Base-by-base conservation (phyloP, 139 green algal species). In the Chlamydomonas schloesseri region DNA sequence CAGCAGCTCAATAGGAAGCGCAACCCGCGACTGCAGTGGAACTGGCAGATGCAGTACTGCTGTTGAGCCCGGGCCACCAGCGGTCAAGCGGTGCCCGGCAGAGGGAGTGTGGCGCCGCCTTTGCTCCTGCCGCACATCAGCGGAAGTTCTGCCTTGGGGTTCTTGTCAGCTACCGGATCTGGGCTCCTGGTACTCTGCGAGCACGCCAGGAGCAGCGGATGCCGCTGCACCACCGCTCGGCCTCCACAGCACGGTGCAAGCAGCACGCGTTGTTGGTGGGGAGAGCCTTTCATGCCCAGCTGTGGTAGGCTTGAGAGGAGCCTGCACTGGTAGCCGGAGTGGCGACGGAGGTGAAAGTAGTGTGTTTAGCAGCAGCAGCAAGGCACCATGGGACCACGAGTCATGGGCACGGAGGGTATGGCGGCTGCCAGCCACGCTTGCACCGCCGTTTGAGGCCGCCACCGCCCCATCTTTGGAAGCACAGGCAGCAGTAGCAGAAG, bases 361-460 rank as follows among this genome's bases (percentile, higher is more conserved):
- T n/a, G n/a, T n/a, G n/a, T n/a, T n/a, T n/a, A n/a, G 1, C 62
- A 26, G 26, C 65, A 37, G 23, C 26, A 65, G 47, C 65, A 33
- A 65, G 37, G 34, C 42, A 8, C 26, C 1, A 2, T 47, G 46
- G 29, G 23, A 50, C 13, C 73, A 46, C 23, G 20, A 11, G 0
- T 4, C 21, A 31, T 86, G 80, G 80, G 50, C 68, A 0, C 24
- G 33, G 3, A 8, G 9, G 15, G 80, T 86, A 23, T 86, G 80
- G 80, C 53, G 47, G 68, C 67, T 86, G 67, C 80, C 80, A 4
- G 36, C 68, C 0, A n/a, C 68, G 34, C 53, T 86, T 10, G 58
- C 68, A 26, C 80, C 80, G 28, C 80, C 46, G 47, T n/a, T 75
- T 17, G n/a, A 11, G 29, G 8, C n/a, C 29, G 62, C 11, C 18